These are phyloP conservation scores for Apiotrichum sp. DNA, from an alignment of 1,284 basidiomycete species.

Conservation along the genomic window DNA sequence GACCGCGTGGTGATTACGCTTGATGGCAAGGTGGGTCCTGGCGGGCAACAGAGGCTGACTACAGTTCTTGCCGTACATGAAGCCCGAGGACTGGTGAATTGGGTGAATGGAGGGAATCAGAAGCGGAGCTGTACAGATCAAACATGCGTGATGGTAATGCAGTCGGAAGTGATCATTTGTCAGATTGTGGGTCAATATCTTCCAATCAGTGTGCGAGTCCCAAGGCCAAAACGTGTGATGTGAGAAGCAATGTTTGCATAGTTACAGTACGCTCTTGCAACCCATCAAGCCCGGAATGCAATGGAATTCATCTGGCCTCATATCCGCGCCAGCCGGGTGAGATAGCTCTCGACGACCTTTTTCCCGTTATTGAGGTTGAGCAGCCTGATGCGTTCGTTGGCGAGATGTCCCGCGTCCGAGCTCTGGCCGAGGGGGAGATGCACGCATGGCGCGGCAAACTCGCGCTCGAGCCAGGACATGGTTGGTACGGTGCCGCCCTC, in stretches of 20 bases:
- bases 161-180: too few relatives aligned
- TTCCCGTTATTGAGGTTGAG: slow-evolving; percentile 48
- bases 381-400: slow-evolving; percentile 48
- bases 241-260: too few relatives aligned
- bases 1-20: slow-evolving; percentile 76
- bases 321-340: slow-evolving; percentile 29
- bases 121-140: too few relatives aligned
- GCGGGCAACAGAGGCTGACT: background rate
- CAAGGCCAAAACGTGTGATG: too few relatives aligned
- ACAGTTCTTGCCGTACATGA: background rate
- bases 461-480: slow-evolving; percentile 85
- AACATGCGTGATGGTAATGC: too few relatives aligned
- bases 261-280: too few relatives aligned
- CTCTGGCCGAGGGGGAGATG: slow-evolving; percentile 45
- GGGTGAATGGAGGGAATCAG: too few relatives aligned
- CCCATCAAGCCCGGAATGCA: too few relatives aligned
- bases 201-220: too few relatives aligned
- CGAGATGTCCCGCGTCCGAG: slow-evolving; percentile 45
- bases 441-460: slow-evolving; percentile 56
- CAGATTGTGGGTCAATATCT: too few relatives aligned
- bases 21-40: slow-evolving; percentile 57
- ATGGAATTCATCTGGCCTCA: too few relatives aligned
- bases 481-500: slow-evolving; percentile 89
- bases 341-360: slow-evolving; percentile 42
- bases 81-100: too few relatives aligned